Evolutionary conservation across 2,329 filamentous ascomycete genomes (phyloP).

Genomic region (Dryadomyces quercivorus): DNA sequence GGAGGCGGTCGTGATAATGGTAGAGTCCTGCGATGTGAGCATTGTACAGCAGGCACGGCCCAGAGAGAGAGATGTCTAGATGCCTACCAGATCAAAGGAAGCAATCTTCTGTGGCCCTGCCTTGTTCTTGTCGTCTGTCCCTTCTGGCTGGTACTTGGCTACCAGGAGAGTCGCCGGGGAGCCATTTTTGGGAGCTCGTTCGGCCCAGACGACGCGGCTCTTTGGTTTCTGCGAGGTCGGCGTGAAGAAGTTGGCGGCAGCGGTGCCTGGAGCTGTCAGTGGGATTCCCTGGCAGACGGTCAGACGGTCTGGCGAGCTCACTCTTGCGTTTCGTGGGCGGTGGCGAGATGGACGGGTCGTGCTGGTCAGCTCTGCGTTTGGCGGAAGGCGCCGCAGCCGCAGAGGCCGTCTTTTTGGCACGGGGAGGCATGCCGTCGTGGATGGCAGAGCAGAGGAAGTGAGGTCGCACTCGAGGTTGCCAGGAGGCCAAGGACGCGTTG

Average conservation of each 20-base stretch:
- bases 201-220: slow-evolving; percentile 59
- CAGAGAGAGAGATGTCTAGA: too few species aligned
- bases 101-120: slow-evolving; percentile 44
- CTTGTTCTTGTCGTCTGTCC: slow-evolving; percentile 11
- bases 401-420: neutral
- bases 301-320: slow-evolving; percentile 21
- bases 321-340: slow-evolving; percentile 40
- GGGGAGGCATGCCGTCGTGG: neutral
- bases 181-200: slow-evolving; percentile 42
- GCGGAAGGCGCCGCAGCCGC: neutral
- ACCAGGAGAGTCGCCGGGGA: slow-evolving; percentile 53
- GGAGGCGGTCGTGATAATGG: slow-evolving; percentile 67
- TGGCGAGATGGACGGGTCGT: slow-evolving; percentile 35
- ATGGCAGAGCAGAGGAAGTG: neutral
- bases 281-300: slow-evolving; percentile 10
- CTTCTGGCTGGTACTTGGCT: slow-evolving; percentile 51
- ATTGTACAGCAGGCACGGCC: neutral
- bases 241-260: slow-evolving; percentile 78
- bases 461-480: neutral
- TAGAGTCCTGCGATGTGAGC: slow-evolving; percentile 55
- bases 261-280: slow-evolving; percentile 36
- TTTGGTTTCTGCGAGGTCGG: slow-evolving; percentile 75
- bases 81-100: slow-evolving; percentile 51
- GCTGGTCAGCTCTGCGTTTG: slow-evolving; percentile 4
- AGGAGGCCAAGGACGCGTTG: neutral